Conservation (phyloP, 495 filamentous ascomycete genomes). For the Penicillium manginii region DNA sequence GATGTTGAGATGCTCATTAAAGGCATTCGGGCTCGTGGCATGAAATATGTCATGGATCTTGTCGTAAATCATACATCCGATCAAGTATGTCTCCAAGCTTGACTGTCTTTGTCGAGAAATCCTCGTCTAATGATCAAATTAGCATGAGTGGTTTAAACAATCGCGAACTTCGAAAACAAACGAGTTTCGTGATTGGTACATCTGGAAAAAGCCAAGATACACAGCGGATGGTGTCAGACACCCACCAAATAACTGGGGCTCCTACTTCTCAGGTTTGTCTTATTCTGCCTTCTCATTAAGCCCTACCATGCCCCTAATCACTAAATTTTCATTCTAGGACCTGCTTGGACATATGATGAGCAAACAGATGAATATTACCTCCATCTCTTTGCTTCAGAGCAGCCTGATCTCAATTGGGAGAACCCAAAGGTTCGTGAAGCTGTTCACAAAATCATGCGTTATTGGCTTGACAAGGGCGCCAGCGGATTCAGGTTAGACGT, state of each 20-base stretch:
- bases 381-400: constrained; percentile 64
- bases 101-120: background rate
- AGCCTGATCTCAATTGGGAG: constrained; percentile 80
- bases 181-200: constrained; percentile 71
- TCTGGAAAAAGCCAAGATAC: constrained; percentile 66
- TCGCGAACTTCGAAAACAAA: constrained; percentile 61
- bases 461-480: constrained; percentile 70
- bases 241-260: constrained; percentile 75
- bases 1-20: constrained; percentile 67
- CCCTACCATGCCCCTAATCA: too few species aligned
- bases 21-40: constrained; percentile 57
- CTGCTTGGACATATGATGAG: constrained; percentile 69
- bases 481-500: constrained; percentile 73
- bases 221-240: constrained; percentile 60
- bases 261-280: constrained; percentile 54
- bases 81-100: constrained; percentile 30
- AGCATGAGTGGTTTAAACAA: constrained; percentile 73
- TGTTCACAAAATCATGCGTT: constrained; percentile 68
- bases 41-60: constrained; percentile 76
- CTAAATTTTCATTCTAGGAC: constrained; percentile 33
- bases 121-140: background rate
- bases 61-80: constrained; percentile 83
- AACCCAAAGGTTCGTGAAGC: constrained; percentile 61
- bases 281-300: too few species aligned
- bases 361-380: constrained; percentile 69